Conservation (phyloP, 2,329 filamentous ascomycete genomes). For the Beauveria brongniartii region DNA sequence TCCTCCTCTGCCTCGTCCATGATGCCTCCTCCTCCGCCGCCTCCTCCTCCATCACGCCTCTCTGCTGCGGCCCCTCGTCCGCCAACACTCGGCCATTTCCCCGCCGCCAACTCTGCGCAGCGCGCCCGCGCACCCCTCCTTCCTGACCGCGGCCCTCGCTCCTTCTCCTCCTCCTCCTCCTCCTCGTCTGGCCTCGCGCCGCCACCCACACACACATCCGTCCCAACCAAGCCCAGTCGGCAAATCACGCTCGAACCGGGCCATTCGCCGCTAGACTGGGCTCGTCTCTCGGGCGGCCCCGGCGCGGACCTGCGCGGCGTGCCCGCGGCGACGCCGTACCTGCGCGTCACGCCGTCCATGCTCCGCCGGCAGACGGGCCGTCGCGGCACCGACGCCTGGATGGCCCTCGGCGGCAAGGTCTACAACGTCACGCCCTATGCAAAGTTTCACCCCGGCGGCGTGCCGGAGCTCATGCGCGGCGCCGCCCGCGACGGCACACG, state of each 20-base stretch:
- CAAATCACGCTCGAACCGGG: conserved; percentile 82
- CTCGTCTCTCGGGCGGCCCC: conserved; percentile 54
- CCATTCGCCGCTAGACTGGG: conserved; percentile 95
- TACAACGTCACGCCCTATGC: conserved; percentile 91
- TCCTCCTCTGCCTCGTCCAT: conserved; percentile 6
- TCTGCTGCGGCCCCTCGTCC: conserved; percentile 21
- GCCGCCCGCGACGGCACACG: conserved; percentile 55
- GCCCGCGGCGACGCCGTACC: conserved; percentile 41
- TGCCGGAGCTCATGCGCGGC: conserved; percentile 59
- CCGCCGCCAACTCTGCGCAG: conserved; percentile 44
- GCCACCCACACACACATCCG: conserved; percentile 44
- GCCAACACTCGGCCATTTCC: conserved; percentile 36
- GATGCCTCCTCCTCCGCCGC: conserved; percentile 5
- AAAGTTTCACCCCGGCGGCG: conserved; percentile 83
- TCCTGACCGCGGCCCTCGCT: conserved; percentile 29
- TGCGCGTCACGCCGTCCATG: conserved; percentile 75
- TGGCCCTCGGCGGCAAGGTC: conserved; percentile 77
- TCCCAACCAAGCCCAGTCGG: conserved; percentile 48
- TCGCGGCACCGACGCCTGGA: conserved; percentile 84
- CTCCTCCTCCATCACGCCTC: conserved; percentile 14
- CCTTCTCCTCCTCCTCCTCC: conserved; percentile 20
- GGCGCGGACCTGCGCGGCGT: conserved; percentile 60
- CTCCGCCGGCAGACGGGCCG: conserved; percentile 73
- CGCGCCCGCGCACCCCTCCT: conserved; percentile 33
- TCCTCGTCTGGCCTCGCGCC: conserved; percentile 37